phyloP scores from a whole-genome alignment of 179 eudicot species.

The Vitellaria paradoxa region DNA sequence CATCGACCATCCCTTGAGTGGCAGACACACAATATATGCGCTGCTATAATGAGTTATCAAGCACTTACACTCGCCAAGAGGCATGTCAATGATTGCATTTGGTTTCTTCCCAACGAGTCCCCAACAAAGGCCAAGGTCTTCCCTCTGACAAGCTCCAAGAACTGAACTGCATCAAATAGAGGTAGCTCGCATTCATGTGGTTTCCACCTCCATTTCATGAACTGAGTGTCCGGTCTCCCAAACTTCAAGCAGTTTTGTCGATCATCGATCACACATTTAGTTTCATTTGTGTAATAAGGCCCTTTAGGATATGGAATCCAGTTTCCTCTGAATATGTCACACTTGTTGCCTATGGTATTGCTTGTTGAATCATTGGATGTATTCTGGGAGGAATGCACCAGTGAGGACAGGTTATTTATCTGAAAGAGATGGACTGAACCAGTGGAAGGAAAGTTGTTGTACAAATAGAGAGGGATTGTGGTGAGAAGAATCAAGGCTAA shows the following conservation, averaged over 20 bases:
- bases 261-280: conserved; percentile 53
- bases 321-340: conserved; percentile 32
- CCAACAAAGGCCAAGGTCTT: conserved; percentile 67
- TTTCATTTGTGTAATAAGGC: conserved; percentile 55
- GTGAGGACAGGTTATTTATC: not conserved
- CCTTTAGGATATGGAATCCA: conserved; percentile 34
- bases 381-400: not conserved
- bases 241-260: conserved; percentile 66
- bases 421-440: not conserved
- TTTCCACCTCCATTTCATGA: conserved; percentile 60
- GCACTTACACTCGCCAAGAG: conserved; percentile 61
- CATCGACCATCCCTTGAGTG: not conserved
- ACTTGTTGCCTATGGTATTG: conserved; percentile 3
- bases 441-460: conserved; percentile 6
- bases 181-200: conserved; percentile 33
- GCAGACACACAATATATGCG: not conserved
- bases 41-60: not conserved
- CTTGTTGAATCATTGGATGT: conserved; percentile 12
- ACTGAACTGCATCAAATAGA: conserved; percentile 44
- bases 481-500: conserved; percentile 13
- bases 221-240: conserved; percentile 63
- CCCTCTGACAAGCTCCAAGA: conserved; percentile 56
- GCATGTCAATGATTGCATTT: conserved; percentile 47
- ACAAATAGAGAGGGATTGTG: conserved; percentile 10
- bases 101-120: conserved; percentile 48